Conservation (phyloP, 345 rosid genomes). For the Capsella bursapastoris region DNA sequence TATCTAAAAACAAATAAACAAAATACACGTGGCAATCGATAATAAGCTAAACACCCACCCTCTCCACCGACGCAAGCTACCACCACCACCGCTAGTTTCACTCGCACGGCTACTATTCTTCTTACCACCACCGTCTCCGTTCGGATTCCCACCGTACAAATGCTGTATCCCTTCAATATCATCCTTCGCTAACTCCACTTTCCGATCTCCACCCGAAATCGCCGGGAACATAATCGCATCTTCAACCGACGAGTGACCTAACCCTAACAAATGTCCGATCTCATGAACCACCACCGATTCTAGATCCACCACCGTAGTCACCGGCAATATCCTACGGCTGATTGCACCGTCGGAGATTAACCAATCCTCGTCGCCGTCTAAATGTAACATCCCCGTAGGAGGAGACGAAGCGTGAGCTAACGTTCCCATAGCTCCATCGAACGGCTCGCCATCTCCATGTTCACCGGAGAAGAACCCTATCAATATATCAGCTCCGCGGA, state of each 20-base stretch:
- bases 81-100: conserved; percentile 44
- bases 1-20: neutral
- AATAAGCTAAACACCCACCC: conserved; percentile 16
- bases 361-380: conserved; percentile 81
- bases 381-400: conserved; percentile 70
- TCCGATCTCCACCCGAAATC: conserved; percentile 62
- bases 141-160: conserved; percentile 74
- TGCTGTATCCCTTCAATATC: conserved; percentile 70
- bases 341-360: conserved; percentile 44
- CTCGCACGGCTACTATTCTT: conserved; percentile 44
- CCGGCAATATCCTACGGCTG: conserved; percentile 29
- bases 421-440: conserved; percentile 85
- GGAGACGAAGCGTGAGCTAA: conserved; percentile 94
- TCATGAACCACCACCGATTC: conserved; percentile 94
- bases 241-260: conserved; percentile 89
- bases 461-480: conserved; percentile 80
- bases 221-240: conserved; percentile 82
- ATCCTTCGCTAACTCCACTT: conserved; percentile 61
- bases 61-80: conserved; percentile 30
- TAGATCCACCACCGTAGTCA: conserved; percentile 65
- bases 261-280: conserved; percentile 85
- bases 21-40: conserved; percentile 13
- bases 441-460: conserved; percentile 93
- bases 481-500: conserved; percentile 54
- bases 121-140: conserved; percentile 52